Base-by-base conservation (phyloP, 371 early-diverging fungal genomes). In the Saksenaea vasiformis region DNA sequence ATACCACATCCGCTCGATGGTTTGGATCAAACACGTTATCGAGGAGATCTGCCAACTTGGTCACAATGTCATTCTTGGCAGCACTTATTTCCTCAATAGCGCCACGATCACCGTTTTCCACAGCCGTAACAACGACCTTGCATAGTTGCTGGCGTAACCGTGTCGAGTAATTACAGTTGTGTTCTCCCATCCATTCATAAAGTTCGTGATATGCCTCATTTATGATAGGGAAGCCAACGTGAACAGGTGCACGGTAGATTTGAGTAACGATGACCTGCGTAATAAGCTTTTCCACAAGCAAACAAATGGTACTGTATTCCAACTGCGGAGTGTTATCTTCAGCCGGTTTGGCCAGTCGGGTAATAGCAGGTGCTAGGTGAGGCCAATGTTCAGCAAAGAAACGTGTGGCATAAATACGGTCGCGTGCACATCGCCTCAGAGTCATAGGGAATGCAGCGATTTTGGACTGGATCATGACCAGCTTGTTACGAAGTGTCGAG, bases 111-210 rank as follows among this genome's bases (percentile, higher is more conserved):
- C 67, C 74, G 14, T 59, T 60, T 17, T 53, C 58, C 15, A 70
- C 54, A n/a, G 73, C 72, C 44, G 70, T 65, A 15, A 65, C 63
- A 44, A 74, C 56, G 66, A 80, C 62, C 53, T 74, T 71, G 37
- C 76, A 74, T 31, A 80, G 69, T 53, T 80, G 80, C 39, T 80
- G 80, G 34, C 80, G 68, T 60, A 74, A 70, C 11, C 77, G 74
- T 22, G 71, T 62, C 0, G 80, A 70, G 54, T 70, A 58, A 43
- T 73, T 74, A 28, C 63, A 61, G 67, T 76, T 67, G 15, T 72
- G 65, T 2, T 63, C 37, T 10, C 66, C 60, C 80, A 80, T 80
- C 67, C 71, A 77, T 28, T 65, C 57, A 26, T 65, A 67, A 44
- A 80, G 71, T 17, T 73, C 73, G 56, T 72, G 60, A 61, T 68